Base-by-base conservation (phyloP, 2,329 filamentous ascomycete genomes). In the Penicillium sp. region DNA sequence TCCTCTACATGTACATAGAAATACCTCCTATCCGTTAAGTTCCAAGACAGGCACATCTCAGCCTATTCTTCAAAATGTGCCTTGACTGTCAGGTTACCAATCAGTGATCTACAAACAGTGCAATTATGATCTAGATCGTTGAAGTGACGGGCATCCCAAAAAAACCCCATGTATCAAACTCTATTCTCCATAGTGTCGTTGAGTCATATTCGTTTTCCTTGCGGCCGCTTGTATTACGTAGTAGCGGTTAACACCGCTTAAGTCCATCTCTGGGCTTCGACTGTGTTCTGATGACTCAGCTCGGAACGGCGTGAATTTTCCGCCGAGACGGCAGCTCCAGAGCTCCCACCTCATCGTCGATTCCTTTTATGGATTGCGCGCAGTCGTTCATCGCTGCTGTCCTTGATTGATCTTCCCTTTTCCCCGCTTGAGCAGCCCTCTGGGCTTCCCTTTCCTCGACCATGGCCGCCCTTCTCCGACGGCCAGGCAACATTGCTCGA, bases 401-500 rank as follows among this genome's bases (percentile, higher is more conserved):
- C 51, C 41, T 54, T 53, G 57, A 61, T 61, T 63, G 59, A 61
- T 56, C 39, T 60, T 57, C 58, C 47, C 47, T 52, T 55, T 58
- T 59, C 58, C 52, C 59, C 53, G 53, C 62, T 56, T 57, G 63
- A 58, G 52, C 52, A 60, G 54, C 59, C 67, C 66, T 67, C 57
- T 56, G 65, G 68, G 67, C 66, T 67, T 56, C 60, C 59, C 54
- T 58, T 61, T 65, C 65, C 65, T 71, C 70, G 74, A 77, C 70
- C 73, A 88, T 88, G 86, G 85, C 84, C 70, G 82, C 83, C 65
- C 77, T 86, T 66, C 75, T 88, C 62, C 82, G 85, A 71, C 83
- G 84, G 72, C 81, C 85, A 70, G 82, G 83, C 76, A 81, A 83
- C 71, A 75, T 88, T 69, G 82, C 83, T 74, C 81, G 82, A 70